These are phyloP conservation scores for Rhododendron molle DNA, from an alignment of 148 eudicot species.

Conservation along the genomic window DNA sequence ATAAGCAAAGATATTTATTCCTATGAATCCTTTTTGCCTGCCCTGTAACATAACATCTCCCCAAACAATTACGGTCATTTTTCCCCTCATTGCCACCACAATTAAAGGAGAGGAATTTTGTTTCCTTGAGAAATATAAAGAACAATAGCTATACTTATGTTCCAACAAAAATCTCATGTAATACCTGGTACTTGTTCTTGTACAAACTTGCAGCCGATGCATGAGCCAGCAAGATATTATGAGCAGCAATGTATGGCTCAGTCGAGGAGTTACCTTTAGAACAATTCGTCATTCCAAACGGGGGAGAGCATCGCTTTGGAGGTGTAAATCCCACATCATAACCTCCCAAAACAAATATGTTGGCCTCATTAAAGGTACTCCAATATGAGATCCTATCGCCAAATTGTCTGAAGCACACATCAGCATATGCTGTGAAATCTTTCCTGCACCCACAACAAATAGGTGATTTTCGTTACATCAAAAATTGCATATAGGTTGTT, in stretches of 20 bases:
- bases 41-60: slow-evolving; percentile 25
- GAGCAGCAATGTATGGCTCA: slow-evolving; percentile 57
- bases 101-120: neutral
- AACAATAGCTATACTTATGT: neutral
- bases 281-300: slow-evolving; percentile 26
- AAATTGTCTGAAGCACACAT: slow-evolving; percentile 70
- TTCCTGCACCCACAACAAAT: slow-evolving; percentile 33
- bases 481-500: neutral
- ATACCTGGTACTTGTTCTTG: slow-evolving; percentile 37
- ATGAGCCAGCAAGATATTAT: slow-evolving; percentile 53
- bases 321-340: slow-evolving; percentile 25
- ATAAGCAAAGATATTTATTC: slow-evolving; percentile 37
- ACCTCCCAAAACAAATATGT: slow-evolving; percentile 20
- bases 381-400: slow-evolving; percentile 56
- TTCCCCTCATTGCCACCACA: neutral
- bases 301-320: slow-evolving; percentile 34
- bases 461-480: neutral
- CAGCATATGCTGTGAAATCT: slow-evolving; percentile 53
- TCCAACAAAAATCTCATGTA: neutral
- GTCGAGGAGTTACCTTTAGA: slow-evolving; percentile 42
- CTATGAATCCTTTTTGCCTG: slow-evolving; percentile 50
- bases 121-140: neutral
- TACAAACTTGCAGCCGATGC: slow-evolving; percentile 39
- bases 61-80: neutral
- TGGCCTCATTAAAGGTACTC: slow-evolving; percentile 55